phyloP scores from a whole-genome alignment of 805 yeast genomes.

The Starmerella kuoi region DNA sequence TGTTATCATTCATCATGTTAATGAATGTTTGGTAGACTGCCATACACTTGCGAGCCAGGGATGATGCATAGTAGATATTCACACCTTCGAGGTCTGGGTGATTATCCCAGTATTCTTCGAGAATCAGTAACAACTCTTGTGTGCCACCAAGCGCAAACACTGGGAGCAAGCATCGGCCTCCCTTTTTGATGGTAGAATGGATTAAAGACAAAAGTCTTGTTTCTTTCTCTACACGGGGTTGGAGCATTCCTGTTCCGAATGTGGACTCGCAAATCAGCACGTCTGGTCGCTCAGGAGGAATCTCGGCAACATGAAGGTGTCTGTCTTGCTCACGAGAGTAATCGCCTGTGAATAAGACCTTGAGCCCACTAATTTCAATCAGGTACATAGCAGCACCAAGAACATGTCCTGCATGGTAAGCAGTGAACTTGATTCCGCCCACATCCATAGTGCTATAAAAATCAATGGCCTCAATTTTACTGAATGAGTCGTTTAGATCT shows the following conservation, averaged over 20 bases:
- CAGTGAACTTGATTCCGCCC: constrained; percentile 89
- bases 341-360: constrained; percentile 87
- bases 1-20: constrained; percentile 92
- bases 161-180: constrained; percentile 86
- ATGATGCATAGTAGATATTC: constrained; percentile 82
- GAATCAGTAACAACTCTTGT: constrained; percentile 76
- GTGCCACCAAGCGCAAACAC: constrained; percentile 96
- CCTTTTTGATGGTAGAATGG: constrained; percentile 70
- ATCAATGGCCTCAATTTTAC: constrained; percentile 83
- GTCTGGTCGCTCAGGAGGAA: constrained; percentile 73
- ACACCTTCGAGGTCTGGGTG: constrained; percentile 72
- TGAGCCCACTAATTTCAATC: constrained; percentile 85
- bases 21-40: constrained; percentile 94
- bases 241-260: constrained; percentile 95
- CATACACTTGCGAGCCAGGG: constrained; percentile 89
- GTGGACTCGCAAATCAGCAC: constrained; percentile 88
- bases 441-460: constrained; percentile 92
- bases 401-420: constrained; percentile 99
- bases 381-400: constrained; percentile 97
- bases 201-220: constrained; percentile 65
- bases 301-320: constrained; percentile 88
- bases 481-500: constrained; percentile 77
- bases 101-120: constrained; percentile 89
- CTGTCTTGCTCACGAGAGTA: constrained; percentile 92
- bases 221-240: constrained; percentile 79